Base-by-base conservation (phyloP, 306 rosid species). In the Lathyrus tuberosus region DNA sequence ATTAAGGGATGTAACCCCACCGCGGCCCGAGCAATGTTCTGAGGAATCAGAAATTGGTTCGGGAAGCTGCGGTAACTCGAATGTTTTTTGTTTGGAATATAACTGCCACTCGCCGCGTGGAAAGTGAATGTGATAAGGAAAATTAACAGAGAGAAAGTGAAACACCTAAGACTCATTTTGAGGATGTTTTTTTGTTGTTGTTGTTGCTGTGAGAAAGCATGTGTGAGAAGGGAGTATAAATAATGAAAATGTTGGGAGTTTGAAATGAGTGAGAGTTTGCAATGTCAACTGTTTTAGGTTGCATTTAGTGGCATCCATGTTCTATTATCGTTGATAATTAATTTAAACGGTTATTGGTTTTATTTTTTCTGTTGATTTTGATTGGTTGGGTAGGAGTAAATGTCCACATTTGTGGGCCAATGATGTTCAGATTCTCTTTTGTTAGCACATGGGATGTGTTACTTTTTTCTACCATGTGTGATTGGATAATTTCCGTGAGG, bases 251-350 rank as follows among this genome's bases (percentile, higher is more conserved):
- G 13, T 13, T 41, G 58, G 56, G 61, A 14, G 8, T 31, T 62
- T 42, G 58, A 47, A 18, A 61, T 35, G 64, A 15, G 48, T 8
- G 51, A 60, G 49, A 42, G 65, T 30, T 47, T 42, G 48, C 67
- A 72, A 80, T 76, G 83, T 87, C 85, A 80, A 84, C 82, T 58
- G n/a, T 42, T 64, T 62, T 22, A 42, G 15, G 44, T 76, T 76
- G 75, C 52, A 43, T 28, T 67, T 75, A 86, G 91, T 90, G 96
- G 91, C 94, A 86, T 71, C 91, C 97, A 90, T 78, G 98, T 93
- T 90, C 96, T 72, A 72, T 82, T 62, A 84, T 93, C 73, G 81
- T 90, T 71, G 80, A 80, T 75, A 67, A 28, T 63, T 71, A 48
- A 64, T 70, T 56, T 1, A 65, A 70, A 56, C 46, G 2, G 52